Base-by-base conservation (phyloP, 768 basidiomycete genomes). In the Lactarius indigo region DNA sequence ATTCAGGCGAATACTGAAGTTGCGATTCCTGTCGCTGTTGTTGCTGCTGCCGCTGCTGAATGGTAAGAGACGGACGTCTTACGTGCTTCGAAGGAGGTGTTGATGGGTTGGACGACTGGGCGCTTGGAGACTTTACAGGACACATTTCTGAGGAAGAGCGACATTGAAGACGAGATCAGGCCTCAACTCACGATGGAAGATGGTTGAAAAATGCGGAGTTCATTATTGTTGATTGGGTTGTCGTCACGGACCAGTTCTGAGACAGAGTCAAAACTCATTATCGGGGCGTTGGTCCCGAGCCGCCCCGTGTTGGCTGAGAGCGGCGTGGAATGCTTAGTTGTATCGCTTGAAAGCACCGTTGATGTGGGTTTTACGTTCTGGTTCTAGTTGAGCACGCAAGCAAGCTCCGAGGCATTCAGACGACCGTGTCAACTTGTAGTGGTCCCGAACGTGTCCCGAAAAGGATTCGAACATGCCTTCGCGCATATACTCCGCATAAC, bases 1-100 rank as follows among this genome's bases (percentile, higher is more conserved):
- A 37, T 47, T 73, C 74, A 26, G 72, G 68, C 7, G 77, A 64
- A 35, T n/a, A 39, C 5, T 61, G 54, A 52, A 7, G 39, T 33
- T 65, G 63, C 26, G 57, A 12, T 42, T 31, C 52, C 31, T 54
- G 44, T 30, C 33, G 55, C 39, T 52, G 42, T 18, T 50, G 55
- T 30, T 60, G 65, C 13, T 37, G 60, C 15, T 44, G 59, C 1
- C 15, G 37, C 15, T 44, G 55, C 31, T 63, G 66, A 54, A 26
- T 44, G 12, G 61, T 30, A 30, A 67, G 52, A 15, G 61, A 67
- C 26, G 57, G 57, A 35, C 66, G 62, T n/a, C 66, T 63, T 5
- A 57, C 54, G 26, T 54, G n/a, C n/a, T 54, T 63, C 39, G 61
- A 39, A 20, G 57, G 57, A 15, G 66, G 52, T 20, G 61, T 39